Base-by-base conservation (phyloP, 1,284 basidiomycete species). In the Microbotryomycetes sp. region DNA sequence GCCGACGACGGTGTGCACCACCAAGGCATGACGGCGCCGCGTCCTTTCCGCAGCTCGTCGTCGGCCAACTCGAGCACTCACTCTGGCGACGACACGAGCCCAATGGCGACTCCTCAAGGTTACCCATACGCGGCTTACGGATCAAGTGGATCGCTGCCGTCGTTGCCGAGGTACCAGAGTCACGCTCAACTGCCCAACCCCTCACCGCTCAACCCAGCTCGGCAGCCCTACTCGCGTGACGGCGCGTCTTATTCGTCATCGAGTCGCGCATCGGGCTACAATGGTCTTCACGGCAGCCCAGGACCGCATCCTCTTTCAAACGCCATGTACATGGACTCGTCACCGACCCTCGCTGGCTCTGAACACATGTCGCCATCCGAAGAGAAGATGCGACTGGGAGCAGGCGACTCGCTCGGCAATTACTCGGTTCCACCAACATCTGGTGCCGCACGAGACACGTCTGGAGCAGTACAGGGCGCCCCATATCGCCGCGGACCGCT, bases 321-420 rank as follows among this genome's bases (percentile, higher is more conserved):
- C 60, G 65, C 69, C 57, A 64, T 72, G 60, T 72, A 71, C 62
- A 65, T 67, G 51, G 71, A 73, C 51, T 65, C 63, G 22, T 66
- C 65, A 19, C 71, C 70, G 26, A 73, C 71, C n/a, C 64, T 73
- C 49, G 68, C 67, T 15, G 71, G 70, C 19, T 65, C 63, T 7
- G 67, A 69, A 12, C 49, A 54, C 32, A 61, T 66, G 59, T 59
- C 36, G n/a, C 63, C 60, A 23, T 54, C 54, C n/a, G 49, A 28
- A 45, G 63, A 67, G 48, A 61, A 63, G 56, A 56, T 61, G 49
- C 57, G 67, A 12, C 54, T 68, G 45, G 62, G 60, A 30, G 55
- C 29, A 31, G 61, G 63, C 26, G 54, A 30, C 49, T 26, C 45
- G 36, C 46, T 29, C 31, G 49, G 23, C 47, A 52, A 19, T 12